Percentiles rank a stretch among this genome's conserved stretches.
Conservation (phyloP, 345 rosid genomes). For the Eucalyptus marginata region DNA sequence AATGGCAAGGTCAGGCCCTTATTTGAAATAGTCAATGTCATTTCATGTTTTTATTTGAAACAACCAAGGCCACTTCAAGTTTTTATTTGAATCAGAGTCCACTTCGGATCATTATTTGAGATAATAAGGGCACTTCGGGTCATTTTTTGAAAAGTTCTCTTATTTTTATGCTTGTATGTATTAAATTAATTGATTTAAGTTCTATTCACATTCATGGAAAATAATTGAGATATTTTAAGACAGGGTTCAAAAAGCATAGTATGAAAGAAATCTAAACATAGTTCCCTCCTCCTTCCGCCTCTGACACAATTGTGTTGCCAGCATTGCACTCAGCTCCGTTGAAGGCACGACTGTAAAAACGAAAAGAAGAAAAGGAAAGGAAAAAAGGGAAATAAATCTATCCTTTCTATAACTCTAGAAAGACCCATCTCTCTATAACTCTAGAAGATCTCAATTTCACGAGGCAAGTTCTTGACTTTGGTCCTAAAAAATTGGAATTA, state of each 20-base stretch:
- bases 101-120: too few relatives aligned
- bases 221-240: too few relatives aligned
- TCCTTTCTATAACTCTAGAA: neutral
- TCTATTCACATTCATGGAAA: neutral
- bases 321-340: neutral
- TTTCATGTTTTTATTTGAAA: too few relatives aligned
- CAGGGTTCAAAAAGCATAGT: neutral
- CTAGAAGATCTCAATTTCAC: neutral
- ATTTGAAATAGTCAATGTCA: too few relatives aligned
- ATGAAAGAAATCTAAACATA: too few relatives aligned
- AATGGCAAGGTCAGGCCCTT: too few relatives aligned
- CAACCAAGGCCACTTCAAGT: too few relatives aligned
- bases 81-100: too few relatives aligned
- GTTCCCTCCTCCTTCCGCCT: neutral
- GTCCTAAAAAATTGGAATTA: neutral
- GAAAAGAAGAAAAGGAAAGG: neutral
- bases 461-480: neutral
- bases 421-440: neutral
- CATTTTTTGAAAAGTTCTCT: too few relatives aligned
- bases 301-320: neutral
- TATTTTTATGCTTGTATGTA: neutral
- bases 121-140: too few relatives aligned
- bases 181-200: neutral
- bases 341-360: neutral
- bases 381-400: too few relatives aligned